A percentile compares a stretch with the other conserved stretches of the same genome.
Conservation (phyloP, 2,329 filamentous ascomycete species). For the Diplocarpon mali region DNA sequence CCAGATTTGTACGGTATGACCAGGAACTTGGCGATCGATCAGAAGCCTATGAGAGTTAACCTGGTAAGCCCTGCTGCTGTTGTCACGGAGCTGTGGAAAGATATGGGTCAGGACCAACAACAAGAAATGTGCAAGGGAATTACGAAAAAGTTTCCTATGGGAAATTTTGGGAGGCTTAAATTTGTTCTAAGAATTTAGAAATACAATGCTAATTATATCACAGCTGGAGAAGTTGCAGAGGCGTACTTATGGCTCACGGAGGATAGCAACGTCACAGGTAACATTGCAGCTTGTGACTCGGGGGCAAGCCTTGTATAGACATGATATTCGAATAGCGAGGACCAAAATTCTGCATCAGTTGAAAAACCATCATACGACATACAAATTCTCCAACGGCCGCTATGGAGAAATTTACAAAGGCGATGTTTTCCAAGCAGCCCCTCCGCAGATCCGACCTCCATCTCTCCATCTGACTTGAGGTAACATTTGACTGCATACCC, state of each 20-base stretch:
- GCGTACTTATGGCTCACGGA: constrained; percentile 35
- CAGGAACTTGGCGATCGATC: constrained; percentile 47
- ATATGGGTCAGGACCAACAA: constrained; percentile 28
- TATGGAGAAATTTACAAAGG: background rate
- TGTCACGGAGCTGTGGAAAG: constrained; percentile 36
- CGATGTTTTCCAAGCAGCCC: constrained; percentile 28
- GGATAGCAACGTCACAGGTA: constrained; percentile 30
- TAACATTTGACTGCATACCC: constrained; percentile 43
- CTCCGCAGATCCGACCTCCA: constrained; percentile 39
- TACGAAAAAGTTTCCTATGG: constrained; percentile 9
- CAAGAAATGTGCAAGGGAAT: constrained; percentile 21
- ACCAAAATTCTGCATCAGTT: background rate
- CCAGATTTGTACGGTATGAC: constrained; percentile 42
- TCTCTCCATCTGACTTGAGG: constrained; percentile 39
- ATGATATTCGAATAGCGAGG: background rate
- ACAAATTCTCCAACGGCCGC: background rate
- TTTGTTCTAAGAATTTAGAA: background rate
- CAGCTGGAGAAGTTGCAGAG: constrained; percentile 33
- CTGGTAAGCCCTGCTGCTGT: constrained; percentile 44
- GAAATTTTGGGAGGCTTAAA: constrained; percentile 14
- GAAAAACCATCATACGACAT: background rate
- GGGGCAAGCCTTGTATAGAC: constrained; percentile 10
- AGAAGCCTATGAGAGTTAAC: constrained; percentile 55
- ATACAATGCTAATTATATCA: background rate
- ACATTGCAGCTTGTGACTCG: constrained; percentile 16